A percentile compares a stretch with the other conserved stretches of the same genome.
Conservation (phyloP, 2,329 filamentous ascomycete species). For the Sclerotinia subarctica region DNA sequence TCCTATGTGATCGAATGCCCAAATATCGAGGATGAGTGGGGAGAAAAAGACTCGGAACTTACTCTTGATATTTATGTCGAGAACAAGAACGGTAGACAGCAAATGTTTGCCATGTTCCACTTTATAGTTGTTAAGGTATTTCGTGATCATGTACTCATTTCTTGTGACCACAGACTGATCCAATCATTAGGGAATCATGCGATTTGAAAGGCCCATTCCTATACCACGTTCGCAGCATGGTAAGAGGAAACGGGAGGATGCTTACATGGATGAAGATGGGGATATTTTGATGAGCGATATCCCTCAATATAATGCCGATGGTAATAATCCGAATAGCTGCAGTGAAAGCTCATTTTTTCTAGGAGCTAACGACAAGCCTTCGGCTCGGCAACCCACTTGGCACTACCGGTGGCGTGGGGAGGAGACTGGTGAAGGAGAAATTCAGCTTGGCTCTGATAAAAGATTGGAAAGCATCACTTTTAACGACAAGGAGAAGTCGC, state of each 20-base stretch:
- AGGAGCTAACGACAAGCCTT: constrained; percentile 24
- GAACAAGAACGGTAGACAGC: constrained; percentile 20
- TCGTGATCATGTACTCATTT: neutral
- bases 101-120: constrained; percentile 27
- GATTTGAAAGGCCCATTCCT: constrained; percentile 26
- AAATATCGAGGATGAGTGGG: constrained; percentile 21
- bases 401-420: constrained; percentile 27
- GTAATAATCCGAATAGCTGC: neutral
- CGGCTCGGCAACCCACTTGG: constrained; percentile 26
- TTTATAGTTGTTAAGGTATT: constrained; percentile 25
- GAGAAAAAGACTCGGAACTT: constrained; percentile 11
- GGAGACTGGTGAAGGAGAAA: constrained; percentile 29
- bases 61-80: constrained; percentile 24
- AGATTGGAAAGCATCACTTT: constrained; percentile 23
- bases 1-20: constrained; percentile 23
- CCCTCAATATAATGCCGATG: constrained; percentile 2
- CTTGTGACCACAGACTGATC: neutral
- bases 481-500: constrained; percentile 23
- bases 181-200: constrained; percentile 23
- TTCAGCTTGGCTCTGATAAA: constrained; percentile 24
- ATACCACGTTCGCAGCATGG: constrained; percentile 15
- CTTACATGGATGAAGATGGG: constrained; percentile 21
- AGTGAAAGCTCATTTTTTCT: constrained; percentile 22
- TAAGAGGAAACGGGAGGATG: constrained; percentile 23
- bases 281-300: constrained; percentile 19